Evolutionary conservation across 1,284 basidiomycete genomes (phyloP).

Genomic region (Leucoagaricus sp.): DNA sequence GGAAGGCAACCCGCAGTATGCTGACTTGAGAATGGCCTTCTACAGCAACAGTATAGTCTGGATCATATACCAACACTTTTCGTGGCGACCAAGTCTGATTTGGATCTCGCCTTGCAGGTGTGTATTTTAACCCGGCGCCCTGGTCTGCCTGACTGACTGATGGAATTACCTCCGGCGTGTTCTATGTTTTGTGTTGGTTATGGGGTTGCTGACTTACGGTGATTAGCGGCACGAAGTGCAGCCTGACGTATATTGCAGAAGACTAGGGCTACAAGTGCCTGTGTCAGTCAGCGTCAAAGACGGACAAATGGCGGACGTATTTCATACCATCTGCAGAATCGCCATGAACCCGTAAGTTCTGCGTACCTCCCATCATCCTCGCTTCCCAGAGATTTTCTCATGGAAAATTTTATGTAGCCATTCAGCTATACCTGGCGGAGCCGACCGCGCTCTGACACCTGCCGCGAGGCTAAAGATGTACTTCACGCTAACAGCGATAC

Average conservation of each 20-base stretch:
- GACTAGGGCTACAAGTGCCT: constrained; percentile 83
- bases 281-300: constrained; percentile 89
- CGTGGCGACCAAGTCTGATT: constrained; percentile 98
- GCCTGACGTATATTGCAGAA: constrained; percentile 93
- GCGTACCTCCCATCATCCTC: neutral
- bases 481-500: constrained; percentile 64
- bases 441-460: constrained; percentile 70
- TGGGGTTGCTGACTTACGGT: neutral
- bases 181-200: neutral
- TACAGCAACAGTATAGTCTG: constrained; percentile 92
- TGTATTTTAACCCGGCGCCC: constrained; percentile 20
- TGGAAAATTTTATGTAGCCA: constrained; percentile 40
- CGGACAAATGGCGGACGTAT: constrained; percentile 87
- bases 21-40: too few species aligned
- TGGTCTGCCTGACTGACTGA: neutral
- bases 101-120: constrained; percentile 93
- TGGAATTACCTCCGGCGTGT: neutral
- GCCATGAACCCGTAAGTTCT: constrained; percentile 81
- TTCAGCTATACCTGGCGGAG: constrained; percentile 75
- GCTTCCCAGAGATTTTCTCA: neutral
- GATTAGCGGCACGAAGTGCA: constrained; percentile 93
- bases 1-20: too few species aligned
- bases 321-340: constrained; percentile 81
- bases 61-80: constrained; percentile 95
- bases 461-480: constrained; percentile 69